Percentiles rank a stretch among this genome's conserved stretches.
These are phyloP conservation scores for Botryotinia narcissicola DNA, from an alignment of 2,329 filamentous ascomycete genomes.

Conservation along the genomic window DNA sequence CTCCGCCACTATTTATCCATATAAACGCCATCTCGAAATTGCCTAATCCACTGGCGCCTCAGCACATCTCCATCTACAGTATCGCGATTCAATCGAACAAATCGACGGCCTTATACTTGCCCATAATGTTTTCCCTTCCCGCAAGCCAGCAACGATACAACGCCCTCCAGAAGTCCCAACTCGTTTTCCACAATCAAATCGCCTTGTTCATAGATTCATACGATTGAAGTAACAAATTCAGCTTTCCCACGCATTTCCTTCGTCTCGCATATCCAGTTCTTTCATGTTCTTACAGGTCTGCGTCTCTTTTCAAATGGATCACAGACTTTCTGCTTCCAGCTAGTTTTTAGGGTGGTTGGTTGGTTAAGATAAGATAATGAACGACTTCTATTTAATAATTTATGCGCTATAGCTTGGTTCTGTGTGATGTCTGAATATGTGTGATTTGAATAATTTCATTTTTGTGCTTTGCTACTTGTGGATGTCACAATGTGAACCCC, in stretches of 20 bases:
- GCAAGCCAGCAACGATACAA: conserved; percentile 9
- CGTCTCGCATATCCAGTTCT: not conserved
- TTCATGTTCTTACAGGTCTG: conserved; percentile 2
- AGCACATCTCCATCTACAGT: not conserved
- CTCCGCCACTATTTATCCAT: not conserved
- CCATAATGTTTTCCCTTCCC: not conserved
- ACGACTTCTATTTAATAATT: conserved; percentile 15
- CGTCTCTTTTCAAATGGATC: conserved; percentile 13
- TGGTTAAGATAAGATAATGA: conserved; percentile 18
- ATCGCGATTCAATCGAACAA: not conserved
- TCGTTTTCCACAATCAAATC: not conserved
- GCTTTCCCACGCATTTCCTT: not conserved
- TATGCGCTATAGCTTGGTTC: not conserved
- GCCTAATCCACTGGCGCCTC: not conserved
- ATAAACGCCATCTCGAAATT: not conserved
- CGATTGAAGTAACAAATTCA: not conserved
- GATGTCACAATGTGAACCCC: not conserved
- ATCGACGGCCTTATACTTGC: not conserved
- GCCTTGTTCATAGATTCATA: conserved; percentile 5
- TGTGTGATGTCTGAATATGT: not conserved
- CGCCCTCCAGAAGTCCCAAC: not conserved
- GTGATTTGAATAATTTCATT: not conserved
- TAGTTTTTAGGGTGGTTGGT: conserved; percentile 11
- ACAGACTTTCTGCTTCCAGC: conserved; percentile 8
- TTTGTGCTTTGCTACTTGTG: not conserved